phyloP scores from a whole-genome alignment of 2,329 filamentous ascomycete genomes.

The Cercospora sp. region DNA sequence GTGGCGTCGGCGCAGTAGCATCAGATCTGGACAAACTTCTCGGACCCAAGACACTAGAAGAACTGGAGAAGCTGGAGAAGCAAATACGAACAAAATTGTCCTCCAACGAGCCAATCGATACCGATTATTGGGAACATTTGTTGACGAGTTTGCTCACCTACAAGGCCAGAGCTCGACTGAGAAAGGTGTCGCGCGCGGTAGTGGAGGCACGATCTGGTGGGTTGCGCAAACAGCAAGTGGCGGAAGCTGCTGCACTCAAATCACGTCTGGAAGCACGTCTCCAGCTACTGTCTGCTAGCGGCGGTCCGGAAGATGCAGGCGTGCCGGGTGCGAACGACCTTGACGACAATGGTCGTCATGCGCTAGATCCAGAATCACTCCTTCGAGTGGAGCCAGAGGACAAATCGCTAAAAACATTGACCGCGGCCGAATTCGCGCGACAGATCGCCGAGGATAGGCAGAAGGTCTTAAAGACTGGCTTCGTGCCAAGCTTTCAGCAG shows the following conservation, averaged over 20 bases:
- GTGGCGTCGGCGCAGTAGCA: conserved; percentile 78
- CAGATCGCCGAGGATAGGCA: conserved; percentile 60
- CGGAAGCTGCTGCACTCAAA: conserved; percentile 61
- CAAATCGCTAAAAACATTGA: conserved; percentile 58
- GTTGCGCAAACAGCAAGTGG: conserved; percentile 66
- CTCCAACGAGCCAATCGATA: conserved; percentile 89
- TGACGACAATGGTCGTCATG: conserved; percentile 22
- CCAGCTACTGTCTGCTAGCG: conserved; percentile 7
- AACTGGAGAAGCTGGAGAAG: conserved; percentile 80
- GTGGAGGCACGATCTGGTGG: conserved; percentile 66
- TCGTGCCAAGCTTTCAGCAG: conserved; percentile 56
- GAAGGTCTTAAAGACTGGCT: conserved; percentile 64
- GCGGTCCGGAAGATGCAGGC: background rate
- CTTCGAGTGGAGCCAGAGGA: conserved; percentile 65
- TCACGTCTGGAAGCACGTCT: conserved; percentile 52
- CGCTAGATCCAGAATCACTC: conserved; percentile 65
- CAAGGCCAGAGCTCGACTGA: conserved; percentile 86
- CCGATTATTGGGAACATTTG: conserved; percentile 96
- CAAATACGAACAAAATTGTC: conserved; percentile 85
- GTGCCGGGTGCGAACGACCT: background rate
- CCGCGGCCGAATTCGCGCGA: conserved; percentile 60
- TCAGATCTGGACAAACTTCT: conserved; percentile 87
- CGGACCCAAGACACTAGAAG: conserved; percentile 78
- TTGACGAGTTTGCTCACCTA: conserved; percentile 80
- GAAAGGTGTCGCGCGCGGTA: conserved; percentile 74